These are phyloP conservation scores for Russula virescens DNA, from an alignment of 768 basidiomycete genomes.

Conservation along the genomic window DNA sequence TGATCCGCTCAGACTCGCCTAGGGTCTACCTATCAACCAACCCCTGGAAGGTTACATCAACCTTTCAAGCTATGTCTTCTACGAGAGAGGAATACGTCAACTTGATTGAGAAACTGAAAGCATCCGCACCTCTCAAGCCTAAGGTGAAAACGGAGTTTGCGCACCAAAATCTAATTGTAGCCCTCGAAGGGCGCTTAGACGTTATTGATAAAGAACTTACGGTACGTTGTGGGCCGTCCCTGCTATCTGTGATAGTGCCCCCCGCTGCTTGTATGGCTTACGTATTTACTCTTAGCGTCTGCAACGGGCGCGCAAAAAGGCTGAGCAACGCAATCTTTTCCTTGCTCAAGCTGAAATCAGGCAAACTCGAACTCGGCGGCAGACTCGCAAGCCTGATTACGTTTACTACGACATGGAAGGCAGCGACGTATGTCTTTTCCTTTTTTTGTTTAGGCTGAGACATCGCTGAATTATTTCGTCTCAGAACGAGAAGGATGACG, in stretches of 20 bases:
- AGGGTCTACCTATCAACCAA: slow-evolving; percentile 81
- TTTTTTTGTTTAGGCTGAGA: slow-evolving; percentile 26
- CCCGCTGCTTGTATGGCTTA: slow-evolving; percentile 1
- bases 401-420: slow-evolving; percentile 63
- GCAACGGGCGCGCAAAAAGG: slow-evolving; percentile 60
- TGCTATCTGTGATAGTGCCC: background rate
- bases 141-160: slow-evolving; percentile 50
- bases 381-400: slow-evolving; percentile 72
- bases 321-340: slow-evolving; percentile 58
- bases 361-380: slow-evolving; percentile 71
- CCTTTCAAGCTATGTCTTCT: slow-evolving; percentile 65
- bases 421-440: slow-evolving; percentile 50
- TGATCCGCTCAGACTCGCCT: slow-evolving; percentile 59
- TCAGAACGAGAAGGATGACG: slow-evolving; percentile 51
- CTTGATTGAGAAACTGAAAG: slow-evolving; percentile 56
- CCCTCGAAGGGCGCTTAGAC: slow-evolving; percentile 59
- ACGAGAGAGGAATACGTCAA: slow-evolving; percentile 69
- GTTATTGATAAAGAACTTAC: slow-evolving; percentile 61
- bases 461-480: slow-evolving; percentile 29
- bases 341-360: slow-evolving; percentile 73
- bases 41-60: slow-evolving; percentile 83
- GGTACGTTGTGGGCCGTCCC: slow-evolving; percentile 42
- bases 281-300: slow-evolving; percentile 49
- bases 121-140: slow-evolving; percentile 39
- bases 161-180: slow-evolving; percentile 56